Conservation (phyloP, 306 rosid genomes). For the Cucurbita argyrosperma region DNA sequence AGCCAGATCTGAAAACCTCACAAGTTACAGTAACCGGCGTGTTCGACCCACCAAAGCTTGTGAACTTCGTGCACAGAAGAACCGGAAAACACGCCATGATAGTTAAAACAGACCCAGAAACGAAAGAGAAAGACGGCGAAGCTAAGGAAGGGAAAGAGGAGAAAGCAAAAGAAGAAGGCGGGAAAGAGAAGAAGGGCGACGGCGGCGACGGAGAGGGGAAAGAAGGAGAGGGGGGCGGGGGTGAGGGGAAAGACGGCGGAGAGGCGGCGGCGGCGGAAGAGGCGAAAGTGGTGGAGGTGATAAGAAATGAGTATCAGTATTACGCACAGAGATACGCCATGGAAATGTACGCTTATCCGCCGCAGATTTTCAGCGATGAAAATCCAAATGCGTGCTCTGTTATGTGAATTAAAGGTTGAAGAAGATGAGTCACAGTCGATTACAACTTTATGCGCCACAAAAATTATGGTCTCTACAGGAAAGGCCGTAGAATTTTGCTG, state of each 20-base stretch:
- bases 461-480: conserved; percentile 3
- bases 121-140: conserved; percentile 32
- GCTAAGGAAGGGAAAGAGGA: conserved; percentile 7
- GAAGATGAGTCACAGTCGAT: too few relatives aligned
- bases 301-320: conserved; percentile 29
- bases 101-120: conserved; percentile 56
- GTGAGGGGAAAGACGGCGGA: conserved; percentile 7
- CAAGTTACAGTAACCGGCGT: conserved; percentile 68
- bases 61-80: conserved; percentile 58
- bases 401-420: conserved; percentile 11
- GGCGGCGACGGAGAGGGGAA: conserved; percentile 8
- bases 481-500: conserved; percentile 2
- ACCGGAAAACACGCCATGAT: conserved; percentile 68
- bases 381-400: conserved; percentile 77
- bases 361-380: conserved; percentile 94
- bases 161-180: conserved; percentile 11
- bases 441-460: neutral
- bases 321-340: conserved; percentile 35
- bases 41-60: conserved; percentile 45
- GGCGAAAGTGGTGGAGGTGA: conserved; percentile 33
- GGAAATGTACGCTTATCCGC: conserved; percentile 43
- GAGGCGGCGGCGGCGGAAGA: conserved; percentile 18
- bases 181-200: conserved; percentile 11
- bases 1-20: conserved; percentile 69
- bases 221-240: conserved; percentile 2